A percentile compares a stretch with the other conserved stretches of the same genome.
phyloP scores from a whole-genome alignment of 1,284 basidiomycete genomes.

The Tremellales sp. region DNA sequence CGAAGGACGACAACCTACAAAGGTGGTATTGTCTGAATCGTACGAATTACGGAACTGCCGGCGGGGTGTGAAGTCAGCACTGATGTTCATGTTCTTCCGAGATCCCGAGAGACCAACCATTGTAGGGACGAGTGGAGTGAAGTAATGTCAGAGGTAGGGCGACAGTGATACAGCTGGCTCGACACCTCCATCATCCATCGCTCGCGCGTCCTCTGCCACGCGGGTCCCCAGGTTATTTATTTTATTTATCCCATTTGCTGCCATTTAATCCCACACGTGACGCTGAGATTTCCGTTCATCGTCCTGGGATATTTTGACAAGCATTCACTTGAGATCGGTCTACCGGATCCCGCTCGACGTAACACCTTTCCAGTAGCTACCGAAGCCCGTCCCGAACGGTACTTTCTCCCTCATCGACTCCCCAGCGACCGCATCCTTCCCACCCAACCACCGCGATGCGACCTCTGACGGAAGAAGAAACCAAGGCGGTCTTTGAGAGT shows the following conservation, averaged over 20 bases:
- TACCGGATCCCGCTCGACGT: neutral
- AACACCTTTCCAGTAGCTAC: too few species aligned
- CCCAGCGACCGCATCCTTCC: neutral
- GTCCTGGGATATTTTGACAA: neutral
- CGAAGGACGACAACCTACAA: conserved; percentile 48
- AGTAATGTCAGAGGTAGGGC: too few species aligned
- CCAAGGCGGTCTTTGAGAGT: conserved; percentile 52
- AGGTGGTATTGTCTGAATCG: conserved; percentile 94
- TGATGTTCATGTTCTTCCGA: too few species aligned
- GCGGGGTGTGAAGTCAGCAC: too few species aligned
- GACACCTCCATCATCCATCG: too few species aligned
- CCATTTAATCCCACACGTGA: neutral
- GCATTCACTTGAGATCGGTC: neutral
- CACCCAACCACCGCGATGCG: conserved; percentile 36
- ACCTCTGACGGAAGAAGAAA: conserved; percentile 51
- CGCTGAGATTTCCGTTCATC: too few species aligned
- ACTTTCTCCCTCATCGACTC: neutral
- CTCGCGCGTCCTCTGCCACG: too few species aligned
- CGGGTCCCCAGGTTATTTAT: too few species aligned
- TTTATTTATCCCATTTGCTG: neutral
- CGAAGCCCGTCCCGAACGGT: neutral
- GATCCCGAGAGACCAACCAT: too few species aligned
- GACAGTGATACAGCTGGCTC: too few species aligned
- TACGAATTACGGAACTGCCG: conserved; percentile 87
- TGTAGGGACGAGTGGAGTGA: too few species aligned